phyloP scores from a whole-genome alignment of 176 grass and related monocot species.

The Cocos nucifera region DNA sequence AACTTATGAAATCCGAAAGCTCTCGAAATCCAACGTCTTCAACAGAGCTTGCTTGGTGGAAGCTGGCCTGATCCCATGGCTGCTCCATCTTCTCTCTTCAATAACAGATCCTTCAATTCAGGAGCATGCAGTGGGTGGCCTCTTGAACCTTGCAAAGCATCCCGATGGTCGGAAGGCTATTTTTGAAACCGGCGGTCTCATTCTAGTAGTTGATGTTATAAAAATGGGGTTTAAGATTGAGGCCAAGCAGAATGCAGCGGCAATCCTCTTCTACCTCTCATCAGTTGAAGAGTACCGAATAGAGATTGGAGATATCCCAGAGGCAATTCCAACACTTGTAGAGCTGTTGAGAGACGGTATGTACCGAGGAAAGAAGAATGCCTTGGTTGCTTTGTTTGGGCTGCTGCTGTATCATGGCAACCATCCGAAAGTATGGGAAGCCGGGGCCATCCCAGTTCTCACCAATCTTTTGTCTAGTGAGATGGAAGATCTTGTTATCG shows the following conservation, averaged over 20 bases:
- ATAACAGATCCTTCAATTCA: constrained; percentile 29
- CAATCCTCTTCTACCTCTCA: constrained; percentile 76
- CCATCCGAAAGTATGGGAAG: constrained; percentile 27
- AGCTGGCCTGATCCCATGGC: constrained; percentile 52
- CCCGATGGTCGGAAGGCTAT: constrained; percentile 34
- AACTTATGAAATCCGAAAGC: constrained; percentile 49
- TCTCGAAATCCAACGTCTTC: constrained; percentile 65
- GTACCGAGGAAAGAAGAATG: constrained; percentile 59
- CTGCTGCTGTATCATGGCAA: constrained; percentile 31
- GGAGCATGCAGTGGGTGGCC: constrained; percentile 40
- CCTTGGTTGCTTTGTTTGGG: constrained; percentile 46
- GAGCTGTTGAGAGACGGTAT: constrained; percentile 31
- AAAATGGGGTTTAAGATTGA: constrained; percentile 30
- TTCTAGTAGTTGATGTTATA: constrained; percentile 52
- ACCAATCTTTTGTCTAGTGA: constrained; percentile 23
- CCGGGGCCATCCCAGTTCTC: constrained; percentile 43
- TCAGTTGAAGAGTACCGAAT: constrained; percentile 42
- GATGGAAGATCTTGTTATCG: constrained; percentile 34
- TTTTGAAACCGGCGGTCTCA: constrained; percentile 43
- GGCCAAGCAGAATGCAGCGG: constrained; percentile 66
- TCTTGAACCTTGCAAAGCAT: constrained; percentile 75
- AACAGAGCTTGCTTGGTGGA: constrained; percentile 63
- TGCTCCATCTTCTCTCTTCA: constrained; percentile 55
- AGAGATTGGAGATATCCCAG: constrained; percentile 48
- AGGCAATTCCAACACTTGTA: constrained; percentile 60